Evolutionary conservation across 2,329 filamentous ascomycete genomes (phyloP), one percentile per base, ranked within the genome.

Genomic region (Curvularia eragrostidis): DNA sequence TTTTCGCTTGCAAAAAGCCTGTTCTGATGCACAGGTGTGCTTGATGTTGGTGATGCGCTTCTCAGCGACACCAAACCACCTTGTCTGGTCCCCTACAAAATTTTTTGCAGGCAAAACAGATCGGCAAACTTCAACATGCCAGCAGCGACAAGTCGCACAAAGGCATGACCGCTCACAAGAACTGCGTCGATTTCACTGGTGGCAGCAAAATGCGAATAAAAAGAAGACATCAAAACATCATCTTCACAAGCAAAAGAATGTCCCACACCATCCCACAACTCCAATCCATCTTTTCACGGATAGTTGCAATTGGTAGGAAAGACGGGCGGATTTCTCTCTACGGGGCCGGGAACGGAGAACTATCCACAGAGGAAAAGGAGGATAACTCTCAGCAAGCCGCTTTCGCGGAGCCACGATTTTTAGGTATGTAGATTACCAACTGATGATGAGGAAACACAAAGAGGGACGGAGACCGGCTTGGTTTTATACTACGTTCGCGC

Each of bases 261-360:
- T 77, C 73, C 71, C 75, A 74, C 69, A 70, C 72, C 75, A 75
- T 77, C 75, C 75, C 75, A 78, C 75, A 78, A 77, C 74, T 74
- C 68, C 71, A 64, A 65, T 75, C 75, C 73, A 78, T 74, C 71
- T 75, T 77, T 75, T 72, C 72, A 76, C 75, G 74, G 74, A 75
- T 64, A 61, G 49, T 54, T 66, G 71, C 65, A 75, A 65, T 75
- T 78, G 75, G 67, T 74, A 74, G 71, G 75, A 76, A 74, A 72
- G 70, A 75, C 74, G 74, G 68, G 62, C 69, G 74, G 67, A 63
- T 54, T 44, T 73, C 58, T 21, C 52, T 78, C 74, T 76, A 76
- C 75, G 75, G 73, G 75, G 75, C 75, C 75, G 75, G 75, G 75
- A 78, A 78, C 75, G 75, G 75, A 78, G 73, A 75, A 75, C 74